Conservation (phyloP, 495 filamentous ascomycete species). For the Neurospora sp. region DNA sequence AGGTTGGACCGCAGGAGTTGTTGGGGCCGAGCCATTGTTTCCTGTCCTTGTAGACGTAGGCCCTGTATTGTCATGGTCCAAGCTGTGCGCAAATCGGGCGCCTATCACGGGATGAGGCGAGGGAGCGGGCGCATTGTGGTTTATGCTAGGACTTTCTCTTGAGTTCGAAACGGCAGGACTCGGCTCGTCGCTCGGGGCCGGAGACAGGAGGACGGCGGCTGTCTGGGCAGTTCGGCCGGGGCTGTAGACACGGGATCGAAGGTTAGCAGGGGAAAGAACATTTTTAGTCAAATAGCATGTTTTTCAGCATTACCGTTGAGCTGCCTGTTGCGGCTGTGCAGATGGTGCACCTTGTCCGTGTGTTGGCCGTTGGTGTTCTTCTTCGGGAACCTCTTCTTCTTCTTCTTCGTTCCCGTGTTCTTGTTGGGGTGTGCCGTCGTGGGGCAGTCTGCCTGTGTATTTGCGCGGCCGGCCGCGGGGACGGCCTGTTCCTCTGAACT, state of each 20-base stretch:
- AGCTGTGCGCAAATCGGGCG: constrained; percentile 17
- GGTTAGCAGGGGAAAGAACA: background rate
- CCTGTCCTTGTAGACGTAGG: background rate
- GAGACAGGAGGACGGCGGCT: constrained; percentile 38
- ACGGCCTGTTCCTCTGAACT: background rate
- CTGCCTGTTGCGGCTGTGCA: constrained; percentile 3
- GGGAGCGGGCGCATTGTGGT: background rate
- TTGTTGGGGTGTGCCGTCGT: background rate
- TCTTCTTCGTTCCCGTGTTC: background rate
- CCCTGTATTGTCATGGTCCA: background rate
- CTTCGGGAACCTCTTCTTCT: background rate
- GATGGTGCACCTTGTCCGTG: background rate
- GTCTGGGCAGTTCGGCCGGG: constrained; percentile 1
- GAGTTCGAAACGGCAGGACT: constrained; percentile 27
- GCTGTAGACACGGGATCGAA: background rate
- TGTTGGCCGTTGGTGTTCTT: constrained; percentile 1
- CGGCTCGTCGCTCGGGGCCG: constrained; percentile 45
- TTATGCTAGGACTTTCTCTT: constrained; percentile 20
- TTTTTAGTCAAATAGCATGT: background rate
- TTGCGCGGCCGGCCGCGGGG: background rate
- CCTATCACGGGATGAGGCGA: constrained; percentile 9
- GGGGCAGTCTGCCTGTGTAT: background rate
- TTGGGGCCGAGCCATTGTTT: background rate
- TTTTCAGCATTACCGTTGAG: constrained; percentile 7
- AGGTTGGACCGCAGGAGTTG: background rate